Evolutionary conservation across 352 stramenopile species (phyloP), one percentile per base, ranked within the genome.

Genomic region (Globisporangium cylindrosporum): DNA sequence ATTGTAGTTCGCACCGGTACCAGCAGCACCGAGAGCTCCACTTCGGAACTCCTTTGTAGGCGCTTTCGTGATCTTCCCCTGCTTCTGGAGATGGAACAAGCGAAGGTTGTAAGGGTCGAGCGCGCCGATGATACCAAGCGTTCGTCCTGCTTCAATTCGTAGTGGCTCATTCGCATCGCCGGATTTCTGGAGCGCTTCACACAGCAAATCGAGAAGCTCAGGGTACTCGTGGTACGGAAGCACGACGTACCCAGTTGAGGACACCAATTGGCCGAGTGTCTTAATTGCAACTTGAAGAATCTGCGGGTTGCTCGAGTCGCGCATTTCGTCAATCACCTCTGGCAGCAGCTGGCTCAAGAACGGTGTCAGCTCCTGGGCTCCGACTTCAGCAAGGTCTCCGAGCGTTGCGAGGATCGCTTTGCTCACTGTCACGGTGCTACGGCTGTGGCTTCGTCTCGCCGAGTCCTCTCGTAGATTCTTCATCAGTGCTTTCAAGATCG

Each of bases 391-490:
- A 12, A 96, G 77, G 62, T 95, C 86, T 15, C 87, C 87, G 18
- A 96, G 78, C 24, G 89, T 96, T 46, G 84, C 87, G 18, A 94
- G 72, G 22, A 96, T 93, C 41, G 89, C 87, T 71, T 91, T 91
- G 77, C 88, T 96, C 43, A 95, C 86, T 43, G 78, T 90, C 36
- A 93, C 71, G 0, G 81, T 96, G 43, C 86, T 93, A 49, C 83
- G 80, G 64, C 83, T 93, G 51, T 88, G 85, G 46, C 78, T 88
- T 38, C 86, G 78, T 18, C 77, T 69, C 32, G 81, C 85, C 3
- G 87, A 92, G 53, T 96, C 88, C 76, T 94, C 83, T 22, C 89
- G 86, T 36, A 96, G 57, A 67, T 96, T 96, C 66, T 95, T 93
- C 84, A 95, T 95, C 51, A 96, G 69, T 22, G 88, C 89, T 43